These are phyloP conservation scores for Ceratocystis cubensis DNA, from an alignment of 2,329 filamentous ascomycete species.

Conservation along the genomic window DNA sequence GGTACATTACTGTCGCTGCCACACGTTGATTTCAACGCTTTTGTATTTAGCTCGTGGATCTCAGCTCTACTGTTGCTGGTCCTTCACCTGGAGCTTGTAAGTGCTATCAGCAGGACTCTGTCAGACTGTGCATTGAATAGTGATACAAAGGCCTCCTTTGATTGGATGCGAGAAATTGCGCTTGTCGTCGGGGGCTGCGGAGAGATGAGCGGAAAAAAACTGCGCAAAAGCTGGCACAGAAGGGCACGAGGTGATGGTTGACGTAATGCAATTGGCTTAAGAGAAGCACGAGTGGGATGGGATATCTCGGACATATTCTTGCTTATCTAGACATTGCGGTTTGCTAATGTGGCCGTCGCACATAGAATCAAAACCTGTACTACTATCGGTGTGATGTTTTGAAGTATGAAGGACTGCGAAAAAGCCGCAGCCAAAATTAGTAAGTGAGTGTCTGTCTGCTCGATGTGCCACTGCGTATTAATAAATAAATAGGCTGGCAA, in stretches of 20 bases:
- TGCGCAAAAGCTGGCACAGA: slow-evolving; percentile 39
- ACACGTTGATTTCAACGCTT: neutral
- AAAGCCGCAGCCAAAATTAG: slow-evolving; percentile 32
- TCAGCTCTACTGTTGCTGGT: neutral
- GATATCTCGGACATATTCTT: neutral
- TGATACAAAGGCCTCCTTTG: slow-evolving; percentile 34
- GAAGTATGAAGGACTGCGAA: slow-evolving; percentile 33
- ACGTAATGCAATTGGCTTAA: slow-evolving; percentile 40
- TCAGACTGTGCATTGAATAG: slow-evolving; percentile 26
- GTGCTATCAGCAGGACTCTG: neutral
- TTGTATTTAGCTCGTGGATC: neutral
- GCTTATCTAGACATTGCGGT: neutral
- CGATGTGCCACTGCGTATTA: neutral
- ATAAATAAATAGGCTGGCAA: neutral
- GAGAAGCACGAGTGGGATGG: slow-evolving; percentile 27
- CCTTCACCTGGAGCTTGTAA: neutral
- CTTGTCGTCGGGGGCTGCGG: slow-evolving; percentile 48
- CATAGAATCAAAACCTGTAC: slow-evolving; percentile 29
- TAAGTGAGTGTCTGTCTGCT: slow-evolving; percentile 1
- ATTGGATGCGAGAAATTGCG: slow-evolving; percentile 44
- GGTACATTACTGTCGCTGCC: neutral
- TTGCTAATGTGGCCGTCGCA: slow-evolving; percentile 10
- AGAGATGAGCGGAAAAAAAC: slow-evolving; percentile 45
- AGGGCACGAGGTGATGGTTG: slow-evolving; percentile 42
- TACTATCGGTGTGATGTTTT: slow-evolving; percentile 47